Base-by-base conservation (phyloP, 352 stramenopile genomes). In the Peronospora destructor region DNA sequence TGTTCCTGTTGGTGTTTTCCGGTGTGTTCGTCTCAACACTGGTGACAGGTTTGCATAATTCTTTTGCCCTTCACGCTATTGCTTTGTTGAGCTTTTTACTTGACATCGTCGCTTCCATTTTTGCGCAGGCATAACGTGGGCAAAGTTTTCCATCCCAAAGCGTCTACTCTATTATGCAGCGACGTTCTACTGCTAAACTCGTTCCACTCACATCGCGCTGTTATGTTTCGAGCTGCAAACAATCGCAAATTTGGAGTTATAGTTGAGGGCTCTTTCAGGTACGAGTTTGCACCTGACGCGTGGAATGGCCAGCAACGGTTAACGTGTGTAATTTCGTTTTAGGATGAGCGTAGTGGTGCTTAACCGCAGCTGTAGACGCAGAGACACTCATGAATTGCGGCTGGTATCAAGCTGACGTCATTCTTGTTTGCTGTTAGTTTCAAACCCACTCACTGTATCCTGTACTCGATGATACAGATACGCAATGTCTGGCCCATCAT, bases 401-500 rank as follows among this genome's bases (percentile, higher is more conserved):
- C 46, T 84, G 49, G 68, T 74, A 49, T 36, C 1, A 36, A 36
- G 30, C 12, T 16, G 30, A 9, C 16, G 13, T 36, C 12, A 3
- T 16, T 36, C 30, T 36, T 36, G 30, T 14, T 14, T 16, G 13
- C 1, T 6, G 9, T 43, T 38, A 12, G 33, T 6, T 36, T 38
- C 6, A 38, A 21, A 38, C 13, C 0, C 5, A 3, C 13, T 38
- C 33, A 38, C 33, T 32, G 25, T 14, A 4, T 21, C 9, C 25
- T 50, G 26, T 14, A 14, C 30, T 3, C 30, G 4, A 43, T 37
- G 16, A 5, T 45, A 4, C 21, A 75, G 66, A 59, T 69, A 11
- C 73, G 73, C 17, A 85, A 85, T 14, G 63, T 84, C 3, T 85
- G 73, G 73, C 73, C 73, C 4, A 76, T 80, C 9, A 68, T 84